Percentiles rank a stretch among this genome's conserved stretches.
Conservation (phyloP, 352 stramenopile species). For the Globisporangium cystogenes region DNA sequence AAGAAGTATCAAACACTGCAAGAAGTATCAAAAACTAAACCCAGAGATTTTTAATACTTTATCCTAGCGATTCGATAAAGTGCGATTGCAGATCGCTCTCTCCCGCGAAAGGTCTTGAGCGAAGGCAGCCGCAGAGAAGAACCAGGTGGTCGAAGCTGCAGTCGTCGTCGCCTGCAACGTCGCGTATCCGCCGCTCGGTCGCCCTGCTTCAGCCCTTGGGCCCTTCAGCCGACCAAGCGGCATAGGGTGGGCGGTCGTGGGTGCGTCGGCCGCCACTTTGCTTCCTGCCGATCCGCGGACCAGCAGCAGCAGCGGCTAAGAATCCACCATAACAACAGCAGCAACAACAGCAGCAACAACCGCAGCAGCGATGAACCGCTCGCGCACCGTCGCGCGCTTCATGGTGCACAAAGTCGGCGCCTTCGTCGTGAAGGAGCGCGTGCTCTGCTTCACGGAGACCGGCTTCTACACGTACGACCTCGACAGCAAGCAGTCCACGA, state of each 20-base stretch:
- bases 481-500: conserved; percentile 68
- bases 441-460: conserved; percentile 72
- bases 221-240: not conserved
- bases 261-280: not conserved
- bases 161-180: no score
- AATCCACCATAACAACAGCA: not conserved
- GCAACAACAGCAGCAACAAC: not conserved
- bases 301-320: not conserved
- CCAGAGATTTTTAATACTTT: no score
- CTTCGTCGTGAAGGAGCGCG: conserved; percentile 82
- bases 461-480: conserved; percentile 68
- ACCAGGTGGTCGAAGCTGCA: not conserved
- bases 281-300: not conserved
- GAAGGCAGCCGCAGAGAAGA: not conserved
- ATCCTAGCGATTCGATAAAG: no score
- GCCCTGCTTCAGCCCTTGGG: not conserved
- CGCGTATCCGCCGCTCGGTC: no score
- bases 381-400: conserved; percentile 63
- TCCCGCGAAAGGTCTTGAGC: not conserved
- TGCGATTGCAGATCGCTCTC: not conserved
- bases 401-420: conserved; percentile 83
- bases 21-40: no score
- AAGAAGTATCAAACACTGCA: no score
- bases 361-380: conserved; percentile 35
- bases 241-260: not conserved